Evolutionary conservation across 2,329 filamentous ascomycete genomes (phyloP), one percentile per base, ranked within the genome.

Genomic region (Cordyceps pruinosa): DNA sequence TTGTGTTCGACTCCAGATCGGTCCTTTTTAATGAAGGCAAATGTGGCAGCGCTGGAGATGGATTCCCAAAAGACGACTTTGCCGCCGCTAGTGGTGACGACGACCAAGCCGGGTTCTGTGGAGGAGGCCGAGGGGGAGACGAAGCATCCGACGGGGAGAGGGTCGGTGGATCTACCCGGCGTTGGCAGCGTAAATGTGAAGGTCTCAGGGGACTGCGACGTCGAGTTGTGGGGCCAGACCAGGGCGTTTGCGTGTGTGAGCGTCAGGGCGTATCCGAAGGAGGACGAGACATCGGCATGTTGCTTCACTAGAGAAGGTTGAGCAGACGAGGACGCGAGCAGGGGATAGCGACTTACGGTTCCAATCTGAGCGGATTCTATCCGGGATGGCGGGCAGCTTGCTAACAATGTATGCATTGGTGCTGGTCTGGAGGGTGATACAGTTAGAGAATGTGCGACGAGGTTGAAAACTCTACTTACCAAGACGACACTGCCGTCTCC

Each of bases 31-130:
- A 93, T 89, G 41, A 95, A 83, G 61, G 89, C 89, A 56, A 95
- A 80, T 1, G 90, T 90, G 39, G 91, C 89, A 10, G 90, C 91
- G 70, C 86, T 91, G 57, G 93, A 91, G 61, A 97, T 89, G 39
- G 90, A 95, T 69, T 97, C 94, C 91, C 94, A 97, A 71, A 94
- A 97, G 45, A 90, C 86, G 53, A 97, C 84, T 70, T 87, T 92
- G 53, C 94, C 94, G 49, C 81, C 91, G 19, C 83, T 83, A 13
- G 93, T 89, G 75, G 93, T 89, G 37, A 97, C 80, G 37, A 97
- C 82, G 28, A 99, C 84, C 37, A 99, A 79, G 2, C 94, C 94
- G 34, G 92, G 88, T 64, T 96, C 89, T 49, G 84, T 83, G n/a
- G 83, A 84, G 5, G 86, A 86, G 12, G 88, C 86, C 5, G 89